These are phyloP conservation scores for Volvox carteri DNA, from an alignment of 163 green algal genomes.

Conservation along the genomic window DNA sequence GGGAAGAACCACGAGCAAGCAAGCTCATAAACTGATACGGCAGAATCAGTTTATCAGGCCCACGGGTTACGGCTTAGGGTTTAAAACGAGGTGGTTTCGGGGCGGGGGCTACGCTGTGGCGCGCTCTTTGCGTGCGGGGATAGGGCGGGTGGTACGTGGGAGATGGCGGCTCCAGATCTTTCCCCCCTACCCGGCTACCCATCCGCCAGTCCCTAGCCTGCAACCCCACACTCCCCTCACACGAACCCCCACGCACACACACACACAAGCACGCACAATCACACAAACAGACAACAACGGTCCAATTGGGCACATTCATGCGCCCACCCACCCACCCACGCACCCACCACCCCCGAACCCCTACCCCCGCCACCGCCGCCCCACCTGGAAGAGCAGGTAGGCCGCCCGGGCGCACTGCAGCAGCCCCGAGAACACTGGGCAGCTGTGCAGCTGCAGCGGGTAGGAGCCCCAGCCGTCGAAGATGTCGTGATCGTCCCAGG, in stretches of 20 bases:
- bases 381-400: slow-evolving; percentile 86
- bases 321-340: neutral
- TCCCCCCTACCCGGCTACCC: neutral
- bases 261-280: too few relatives aligned
- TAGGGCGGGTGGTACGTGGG: too few relatives aligned
- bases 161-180: neutral
- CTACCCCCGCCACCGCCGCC: too few relatives aligned
- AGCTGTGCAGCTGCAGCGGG: slow-evolving; percentile 72
- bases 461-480: slow-evolving; percentile 81
- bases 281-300: neutral
- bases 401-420: slow-evolving; percentile 71
- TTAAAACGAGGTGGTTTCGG: too few relatives aligned
- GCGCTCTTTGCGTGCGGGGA: too few relatives aligned
- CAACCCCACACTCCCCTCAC: neutral
- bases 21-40: neutral
- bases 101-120: too few relatives aligned
- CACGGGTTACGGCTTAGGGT: too few relatives aligned
- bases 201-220: neutral
- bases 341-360: neutral
- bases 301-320: neutral
- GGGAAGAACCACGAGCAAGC: neutral
- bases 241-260: neutral
- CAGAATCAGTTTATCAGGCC: too few relatives aligned
- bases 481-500: slow-evolving; percentile 87
- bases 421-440: slow-evolving; percentile 72